These are phyloP conservation scores for Chaetomium globosum DNA, from an alignment of 2,329 filamentous ascomycete species.

Conservation along the genomic window DNA sequence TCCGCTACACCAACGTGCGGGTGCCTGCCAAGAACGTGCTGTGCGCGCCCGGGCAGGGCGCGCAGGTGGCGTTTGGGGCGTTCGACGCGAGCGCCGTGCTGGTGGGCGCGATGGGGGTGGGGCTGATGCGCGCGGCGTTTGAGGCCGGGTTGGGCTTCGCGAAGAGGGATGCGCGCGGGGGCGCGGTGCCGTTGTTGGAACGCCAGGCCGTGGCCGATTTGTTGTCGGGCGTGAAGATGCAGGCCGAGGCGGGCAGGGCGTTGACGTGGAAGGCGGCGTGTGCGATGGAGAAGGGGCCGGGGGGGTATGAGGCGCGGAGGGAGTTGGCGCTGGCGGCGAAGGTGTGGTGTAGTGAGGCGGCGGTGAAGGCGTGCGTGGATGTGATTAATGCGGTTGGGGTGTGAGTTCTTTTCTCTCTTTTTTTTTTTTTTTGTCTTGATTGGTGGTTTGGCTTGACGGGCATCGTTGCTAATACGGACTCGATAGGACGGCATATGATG, in stretches of 20 bases:
- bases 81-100: constrained; percentile 52
- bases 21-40: constrained; percentile 53
- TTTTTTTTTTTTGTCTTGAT: no score
- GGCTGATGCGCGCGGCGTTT: constrained; percentile 57
- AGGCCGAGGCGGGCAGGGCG: constrained; percentile 52
- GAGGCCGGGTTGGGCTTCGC: constrained; percentile 55
- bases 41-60: constrained; percentile 48
- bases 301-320: constrained; percentile 45
- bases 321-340: constrained; percentile 56
- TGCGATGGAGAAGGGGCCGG: constrained; percentile 47
- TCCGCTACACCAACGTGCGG: constrained; percentile 51
- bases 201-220: constrained; percentile 52
- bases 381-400: constrained; percentile 57
- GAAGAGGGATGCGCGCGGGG: constrained; percentile 50
- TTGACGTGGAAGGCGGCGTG: constrained; percentile 57
- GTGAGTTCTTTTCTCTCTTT: constrained; percentile 36
- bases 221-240: constrained; percentile 56
- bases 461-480: constrained; percentile 23
- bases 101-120: constrained; percentile 58
- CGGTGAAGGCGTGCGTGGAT: constrained; percentile 52
- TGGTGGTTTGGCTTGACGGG: no score
- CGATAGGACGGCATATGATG: constrained; percentile 46
- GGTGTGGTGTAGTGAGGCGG: constrained; percentile 54
- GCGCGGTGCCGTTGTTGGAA: constrained; percentile 49
- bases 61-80: constrained; percentile 46